Evolutionary conservation across 305 asterid species (phyloP).

Genomic region (Solanum hybrid): DNA sequence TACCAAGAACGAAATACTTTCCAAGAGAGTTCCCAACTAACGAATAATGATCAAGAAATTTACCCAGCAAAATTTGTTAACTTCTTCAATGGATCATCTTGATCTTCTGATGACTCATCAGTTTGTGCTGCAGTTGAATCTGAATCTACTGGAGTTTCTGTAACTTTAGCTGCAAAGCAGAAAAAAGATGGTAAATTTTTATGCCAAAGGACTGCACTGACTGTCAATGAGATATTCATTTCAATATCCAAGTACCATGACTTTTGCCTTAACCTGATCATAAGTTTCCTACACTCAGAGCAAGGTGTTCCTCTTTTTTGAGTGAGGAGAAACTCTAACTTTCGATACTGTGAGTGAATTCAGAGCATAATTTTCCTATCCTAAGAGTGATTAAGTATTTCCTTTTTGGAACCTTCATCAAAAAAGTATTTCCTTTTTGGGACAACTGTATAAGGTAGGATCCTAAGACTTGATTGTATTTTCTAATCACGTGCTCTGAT

Average conservation of each 20-base stretch:
- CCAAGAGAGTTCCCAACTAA: neutral
- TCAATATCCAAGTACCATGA: neutral
- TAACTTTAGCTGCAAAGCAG: constrained; percentile 42
- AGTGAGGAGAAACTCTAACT: neutral
- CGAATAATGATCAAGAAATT: neutral
- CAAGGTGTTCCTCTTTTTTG: neutral
- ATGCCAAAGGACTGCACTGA: neutral
- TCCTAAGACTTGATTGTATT: neutral
- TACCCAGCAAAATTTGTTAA: constrained; percentile 88
- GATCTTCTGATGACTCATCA: constrained; percentile 43
- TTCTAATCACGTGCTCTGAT: neutral
- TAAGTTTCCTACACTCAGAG: neutral
- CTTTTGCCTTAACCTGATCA: neutral
- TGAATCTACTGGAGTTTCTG: constrained; percentile 30
- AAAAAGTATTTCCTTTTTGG: neutral
- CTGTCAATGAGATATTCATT: neutral
- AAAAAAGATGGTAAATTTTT: constrained; percentile 7
- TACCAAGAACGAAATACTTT: neutral
- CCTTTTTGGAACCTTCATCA: neutral
- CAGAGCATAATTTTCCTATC: neutral
- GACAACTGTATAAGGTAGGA: neutral
- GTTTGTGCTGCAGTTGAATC: constrained; percentile 26
- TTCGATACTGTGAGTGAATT: neutral
- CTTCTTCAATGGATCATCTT: constrained; percentile 61
- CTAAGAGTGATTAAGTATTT: neutral